These are phyloP conservation scores for Zoysia japonica DNA, from an alignment of 176 grass and related monocot species.

Conservation along the genomic window DNA sequence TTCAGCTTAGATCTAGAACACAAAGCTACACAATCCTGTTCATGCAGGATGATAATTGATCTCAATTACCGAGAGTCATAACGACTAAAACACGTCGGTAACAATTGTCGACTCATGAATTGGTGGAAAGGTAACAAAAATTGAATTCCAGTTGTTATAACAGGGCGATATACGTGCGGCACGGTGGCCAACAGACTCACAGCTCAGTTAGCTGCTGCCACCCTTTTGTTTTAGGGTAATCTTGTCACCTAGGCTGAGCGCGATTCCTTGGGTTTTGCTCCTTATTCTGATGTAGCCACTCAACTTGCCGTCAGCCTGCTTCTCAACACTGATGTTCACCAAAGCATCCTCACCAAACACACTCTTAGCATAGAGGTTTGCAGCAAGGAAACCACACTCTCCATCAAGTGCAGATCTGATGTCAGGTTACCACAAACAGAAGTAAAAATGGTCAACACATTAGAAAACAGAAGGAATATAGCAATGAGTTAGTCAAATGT, in stretches of 20 bases:
- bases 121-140: slow-evolving; percentile 19
- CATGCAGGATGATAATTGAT: slow-evolving; percentile 11
- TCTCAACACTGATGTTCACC: slow-evolving; percentile 70
- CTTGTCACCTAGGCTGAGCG: slow-evolving; percentile 71
- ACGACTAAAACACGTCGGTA: background rate
- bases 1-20: slow-evolving; percentile 23
- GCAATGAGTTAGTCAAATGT: background rate
- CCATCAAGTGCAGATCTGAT: slow-evolving; percentile 59
- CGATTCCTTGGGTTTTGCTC: slow-evolving; percentile 74
- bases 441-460: background rate
- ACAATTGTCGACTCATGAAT: slow-evolving; percentile 21
- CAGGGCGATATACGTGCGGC: slow-evolving; percentile 3
- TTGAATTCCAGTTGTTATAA: background rate
- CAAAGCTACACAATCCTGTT: slow-evolving; percentile 35
- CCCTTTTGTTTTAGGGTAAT: slow-evolving; percentile 82
- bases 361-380: slow-evolving; percentile 75
- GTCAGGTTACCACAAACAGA: background rate
- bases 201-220: slow-evolving; percentile 36
- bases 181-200: background rate
- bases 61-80: slow-evolving; percentile 17
- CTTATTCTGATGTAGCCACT: slow-evolving; percentile 72
- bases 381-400: slow-evolving; percentile 62
- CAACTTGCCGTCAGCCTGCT: slow-evolving; percentile 63
- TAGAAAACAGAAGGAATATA: background rate
- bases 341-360: slow-evolving; percentile 67